These are phyloP conservation scores for Tulasnella sp. DNA, from an alignment of 768 basidiomycete genomes.

Conservation along the genomic window DNA sequence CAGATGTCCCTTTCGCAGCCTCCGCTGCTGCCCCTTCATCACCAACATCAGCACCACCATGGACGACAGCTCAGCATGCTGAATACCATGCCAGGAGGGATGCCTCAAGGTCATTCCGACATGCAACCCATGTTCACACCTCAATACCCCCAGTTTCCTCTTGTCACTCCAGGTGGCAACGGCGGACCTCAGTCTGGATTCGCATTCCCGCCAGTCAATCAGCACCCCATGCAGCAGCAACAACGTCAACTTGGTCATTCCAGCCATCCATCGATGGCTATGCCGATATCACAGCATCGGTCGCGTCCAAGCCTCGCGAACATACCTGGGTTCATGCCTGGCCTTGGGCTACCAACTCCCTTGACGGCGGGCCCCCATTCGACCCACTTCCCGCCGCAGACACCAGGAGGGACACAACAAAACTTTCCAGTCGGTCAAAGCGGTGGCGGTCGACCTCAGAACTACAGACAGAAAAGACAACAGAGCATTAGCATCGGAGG, in stretches of 20 bases:
- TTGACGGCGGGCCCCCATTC: constrained; percentile 7
- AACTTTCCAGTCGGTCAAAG: neutral
- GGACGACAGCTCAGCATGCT: constrained; percentile 11
- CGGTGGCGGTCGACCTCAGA: neutral
- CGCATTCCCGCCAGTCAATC: neutral
- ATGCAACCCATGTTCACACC: neutral
- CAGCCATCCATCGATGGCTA: neutral
- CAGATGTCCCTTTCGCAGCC: constrained; percentile 13
- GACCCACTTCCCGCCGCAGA: constrained; percentile 14
- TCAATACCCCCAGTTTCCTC: neutral
- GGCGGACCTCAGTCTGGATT: constrained; percentile 13
- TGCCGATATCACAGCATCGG: constrained; percentile 10
- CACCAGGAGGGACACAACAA: constrained; percentile 6
- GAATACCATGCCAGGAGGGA: neutral
- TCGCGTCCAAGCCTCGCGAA: constrained; percentile 16
- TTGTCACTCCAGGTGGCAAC: neutral
- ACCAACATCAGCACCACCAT: constrained; percentile 8
- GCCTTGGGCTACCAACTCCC: neutral
- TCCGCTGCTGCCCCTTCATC: neutral
- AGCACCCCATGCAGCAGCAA: constrained; percentile 12
- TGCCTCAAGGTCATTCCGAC: neutral
- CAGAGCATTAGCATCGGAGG: constrained; percentile 59
- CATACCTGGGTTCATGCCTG: constrained; percentile 13
- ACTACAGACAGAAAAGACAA: constrained; percentile 5
- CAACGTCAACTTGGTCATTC: constrained; percentile 6